phyloP scores from a whole-genome alignment of 768 basidiomycete genomes.

The Steccherinum ochraceum region DNA sequence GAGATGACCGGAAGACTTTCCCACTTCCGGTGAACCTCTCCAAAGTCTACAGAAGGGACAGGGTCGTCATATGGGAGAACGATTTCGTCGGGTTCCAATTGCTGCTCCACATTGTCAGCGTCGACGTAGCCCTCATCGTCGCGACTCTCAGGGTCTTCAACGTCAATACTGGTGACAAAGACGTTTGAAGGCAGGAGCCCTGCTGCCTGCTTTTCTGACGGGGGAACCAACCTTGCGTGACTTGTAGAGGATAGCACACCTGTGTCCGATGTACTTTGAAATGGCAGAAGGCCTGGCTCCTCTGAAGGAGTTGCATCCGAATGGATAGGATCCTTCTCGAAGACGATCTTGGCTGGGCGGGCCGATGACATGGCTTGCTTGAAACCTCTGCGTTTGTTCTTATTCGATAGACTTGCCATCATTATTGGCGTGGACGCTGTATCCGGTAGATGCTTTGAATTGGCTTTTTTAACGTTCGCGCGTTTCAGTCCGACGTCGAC shows the following conservation, averaged over 20 bases:
- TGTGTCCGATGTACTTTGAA: conserved; percentile 2
- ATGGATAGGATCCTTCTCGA: conserved; percentile 27
- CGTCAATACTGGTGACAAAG: conserved; percentile 69
- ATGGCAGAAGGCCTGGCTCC: conserved; percentile 7
- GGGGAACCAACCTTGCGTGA: conserved; percentile 44
- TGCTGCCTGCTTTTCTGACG: conserved; percentile 49
- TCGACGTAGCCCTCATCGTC: conserved; percentile 11
- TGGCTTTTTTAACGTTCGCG: background rate
- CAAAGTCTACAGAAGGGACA: background rate
- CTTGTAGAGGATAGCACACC: conserved; percentile 7
- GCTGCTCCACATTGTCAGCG: conserved; percentile 8
- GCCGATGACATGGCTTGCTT: conserved; percentile 40
- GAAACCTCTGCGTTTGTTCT: conserved; percentile 71
- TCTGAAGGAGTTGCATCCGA: conserved; percentile 1
- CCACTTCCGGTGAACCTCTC: conserved; percentile 23
- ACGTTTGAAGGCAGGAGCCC: conserved; percentile 52
- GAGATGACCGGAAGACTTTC: conserved; percentile 15
- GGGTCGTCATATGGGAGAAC: conserved; percentile 32
- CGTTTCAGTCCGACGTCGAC: background rate
- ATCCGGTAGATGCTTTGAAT: background rate
- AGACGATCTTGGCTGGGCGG: conserved; percentile 49
- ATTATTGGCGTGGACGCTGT: conserved; percentile 15
- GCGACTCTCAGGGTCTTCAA: conserved; percentile 38
- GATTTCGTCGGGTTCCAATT: too few relatives aligned
- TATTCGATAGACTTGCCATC: conserved; percentile 58